phyloP scores from a whole-genome alignment of 768 basidiomycete genomes.

The Galerina sulciceps region DNA sequence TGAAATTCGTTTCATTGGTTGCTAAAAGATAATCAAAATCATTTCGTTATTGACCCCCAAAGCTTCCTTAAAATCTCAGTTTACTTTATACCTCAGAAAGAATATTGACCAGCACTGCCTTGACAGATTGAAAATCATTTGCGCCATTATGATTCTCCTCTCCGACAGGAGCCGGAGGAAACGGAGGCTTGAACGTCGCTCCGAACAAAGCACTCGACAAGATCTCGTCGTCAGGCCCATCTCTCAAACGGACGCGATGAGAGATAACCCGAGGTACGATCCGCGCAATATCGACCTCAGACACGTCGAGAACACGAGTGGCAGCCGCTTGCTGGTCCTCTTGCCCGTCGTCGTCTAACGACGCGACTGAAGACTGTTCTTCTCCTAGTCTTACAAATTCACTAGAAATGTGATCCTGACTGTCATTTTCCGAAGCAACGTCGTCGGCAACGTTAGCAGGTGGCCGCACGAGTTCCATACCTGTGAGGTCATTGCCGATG shows the following conservation, averaged over 20 bases:
- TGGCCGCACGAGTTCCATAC: conserved; percentile 55
- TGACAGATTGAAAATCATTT: conserved; percentile 50
- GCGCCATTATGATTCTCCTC: conserved; percentile 2
- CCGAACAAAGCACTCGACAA: conserved; percentile 66
- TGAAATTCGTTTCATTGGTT: neutral
- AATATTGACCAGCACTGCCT: conserved; percentile 59
- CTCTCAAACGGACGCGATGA: conserved; percentile 73
- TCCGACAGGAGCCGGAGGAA: conserved; percentile 3
- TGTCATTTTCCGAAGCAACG: conserved; percentile 5
- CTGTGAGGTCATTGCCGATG: conserved; percentile 62
- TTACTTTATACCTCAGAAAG: conserved; percentile 19
- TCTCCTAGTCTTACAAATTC: conserved; percentile 10
- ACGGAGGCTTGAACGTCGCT: conserved; percentile 46
- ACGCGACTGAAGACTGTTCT: neutral
- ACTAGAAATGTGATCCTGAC: neutral
- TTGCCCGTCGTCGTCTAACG: neutral
- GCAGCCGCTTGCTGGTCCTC: neutral
- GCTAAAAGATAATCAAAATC: too few relatives aligned
- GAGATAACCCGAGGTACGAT: conserved; percentile 75
- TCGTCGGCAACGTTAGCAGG: conserved; percentile 10
- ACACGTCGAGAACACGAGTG: conserved; percentile 53
- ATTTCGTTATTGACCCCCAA: neutral
- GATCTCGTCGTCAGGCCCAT: conserved; percentile 73
- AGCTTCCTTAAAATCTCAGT: neutral
- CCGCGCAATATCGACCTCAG: conserved; percentile 75